These are phyloP conservation scores for Rhizopus microsporus DNA, from an alignment of 371 early-diverging fungal species.

Conservation along the genomic window DNA sequence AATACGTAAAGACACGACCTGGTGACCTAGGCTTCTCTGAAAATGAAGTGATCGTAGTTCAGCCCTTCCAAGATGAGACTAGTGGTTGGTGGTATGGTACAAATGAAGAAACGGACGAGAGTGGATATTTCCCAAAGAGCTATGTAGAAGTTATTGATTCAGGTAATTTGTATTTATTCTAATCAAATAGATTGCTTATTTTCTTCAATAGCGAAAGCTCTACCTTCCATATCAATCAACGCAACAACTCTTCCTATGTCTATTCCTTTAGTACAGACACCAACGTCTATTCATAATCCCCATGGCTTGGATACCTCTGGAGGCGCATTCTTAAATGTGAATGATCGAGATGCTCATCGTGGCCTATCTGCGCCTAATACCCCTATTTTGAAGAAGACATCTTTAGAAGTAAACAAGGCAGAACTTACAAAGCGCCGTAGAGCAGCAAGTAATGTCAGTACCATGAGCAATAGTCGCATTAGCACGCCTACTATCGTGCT, in stretches of 20 bases:
- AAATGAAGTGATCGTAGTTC: conserved; percentile 46
- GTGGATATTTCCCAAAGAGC: conserved; percentile 44
- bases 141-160: conserved; percentile 40
- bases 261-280: conserved; percentile 3
- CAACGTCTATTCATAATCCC: conserved; percentile 9
- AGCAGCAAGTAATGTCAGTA: conserved; percentile 47
- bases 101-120: conserved; percentile 39
- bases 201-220: conserved; percentile 5
- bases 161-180: conserved; percentile 16
- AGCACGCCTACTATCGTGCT: conserved; percentile 11
- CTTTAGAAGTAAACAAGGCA: conserved; percentile 26
- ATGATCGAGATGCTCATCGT: conserved; percentile 18
- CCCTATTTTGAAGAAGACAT: conserved; percentile 44
- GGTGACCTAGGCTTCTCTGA: conserved; percentile 52
- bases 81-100: conserved; percentile 54
- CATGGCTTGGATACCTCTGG: conserved; percentile 5
- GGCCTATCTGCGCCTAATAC: conserved; percentile 46
- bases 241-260: not conserved
- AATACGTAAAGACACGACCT: conserved; percentile 37
- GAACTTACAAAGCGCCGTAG: conserved; percentile 40
- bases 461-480: conserved; percentile 16
- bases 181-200: conserved; percentile 1
- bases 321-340: conserved; percentile 9
- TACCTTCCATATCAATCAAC: conserved; percentile 1
- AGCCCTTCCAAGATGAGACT: conserved; percentile 53